Evolutionary conservation across 2,329 filamentous ascomycete species (phyloP).

Genomic region (Tolypocladium amazonense): DNA sequence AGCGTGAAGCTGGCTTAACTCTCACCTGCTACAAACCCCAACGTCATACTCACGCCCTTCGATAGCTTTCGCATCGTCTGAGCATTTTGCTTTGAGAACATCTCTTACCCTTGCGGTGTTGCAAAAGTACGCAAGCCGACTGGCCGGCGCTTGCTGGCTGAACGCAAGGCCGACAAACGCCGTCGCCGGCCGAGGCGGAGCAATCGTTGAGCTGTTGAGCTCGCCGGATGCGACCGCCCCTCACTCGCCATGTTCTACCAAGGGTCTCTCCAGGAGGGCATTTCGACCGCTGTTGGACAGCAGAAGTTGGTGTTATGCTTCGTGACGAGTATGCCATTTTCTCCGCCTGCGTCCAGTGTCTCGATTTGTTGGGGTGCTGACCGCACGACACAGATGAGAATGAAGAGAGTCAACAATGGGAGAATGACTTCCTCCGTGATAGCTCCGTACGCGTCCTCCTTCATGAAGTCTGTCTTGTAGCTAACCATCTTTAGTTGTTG

Average conservation of each 20-base stretch:
- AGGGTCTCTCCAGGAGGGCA: constrained; percentile 72
- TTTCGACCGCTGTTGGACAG: constrained; percentile 62
- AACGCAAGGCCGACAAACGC: neutral
- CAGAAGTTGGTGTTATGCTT: constrained; percentile 77
- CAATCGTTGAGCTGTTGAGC: neutral
- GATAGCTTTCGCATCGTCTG: neutral
- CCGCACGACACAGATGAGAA: constrained; percentile 45
- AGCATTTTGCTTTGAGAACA: neutral
- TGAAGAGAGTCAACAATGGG: constrained; percentile 62
- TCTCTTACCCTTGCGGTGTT: neutral
- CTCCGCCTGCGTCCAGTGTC: neutral
- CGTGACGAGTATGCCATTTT: constrained; percentile 51
- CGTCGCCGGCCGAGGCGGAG: neutral
- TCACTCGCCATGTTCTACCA: constrained; percentile 62
- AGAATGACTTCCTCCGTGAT: constrained; percentile 54
- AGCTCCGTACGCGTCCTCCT: constrained; percentile 32
- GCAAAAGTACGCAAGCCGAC: neutral
- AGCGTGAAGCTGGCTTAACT: neutral
- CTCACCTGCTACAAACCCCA: neutral
- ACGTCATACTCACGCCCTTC: neutral
- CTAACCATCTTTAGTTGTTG: constrained; percentile 33
- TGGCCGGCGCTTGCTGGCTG: neutral
- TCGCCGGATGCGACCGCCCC: neutral
- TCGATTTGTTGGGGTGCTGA: constrained; percentile 6
- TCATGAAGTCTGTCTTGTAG: neutral